Conservation (phyloP, 768 basidiomycete species). For the Suillus americanus region DNA sequence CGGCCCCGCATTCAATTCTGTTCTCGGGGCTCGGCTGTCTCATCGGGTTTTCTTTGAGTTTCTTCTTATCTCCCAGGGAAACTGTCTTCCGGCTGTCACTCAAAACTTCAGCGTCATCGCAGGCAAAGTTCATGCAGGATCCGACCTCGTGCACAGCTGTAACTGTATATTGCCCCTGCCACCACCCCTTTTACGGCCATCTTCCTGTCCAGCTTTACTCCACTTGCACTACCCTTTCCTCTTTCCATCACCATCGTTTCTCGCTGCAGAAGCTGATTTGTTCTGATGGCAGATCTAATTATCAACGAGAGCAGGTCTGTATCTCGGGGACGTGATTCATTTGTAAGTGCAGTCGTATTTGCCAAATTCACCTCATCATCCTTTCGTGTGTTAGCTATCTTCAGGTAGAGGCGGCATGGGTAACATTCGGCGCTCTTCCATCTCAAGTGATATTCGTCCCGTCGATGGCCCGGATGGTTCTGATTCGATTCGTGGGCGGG, state of each 20-base stretch:
- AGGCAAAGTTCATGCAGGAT: slow-evolving; percentile 1
- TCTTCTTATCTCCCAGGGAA: slow-evolving; percentile 4
- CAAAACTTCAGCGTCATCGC: neutral
- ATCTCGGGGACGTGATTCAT: slow-evolving; percentile 60
- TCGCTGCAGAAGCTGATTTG: neutral
- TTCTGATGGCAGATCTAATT: slow-evolving; percentile 25
- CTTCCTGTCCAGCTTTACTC: neutral
- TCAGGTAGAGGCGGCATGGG: slow-evolving; percentile 70
- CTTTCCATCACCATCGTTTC: neutral
- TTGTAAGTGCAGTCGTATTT: slow-evolving; percentile 39
- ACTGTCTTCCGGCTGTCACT: neutral
- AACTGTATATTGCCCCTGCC: neutral
- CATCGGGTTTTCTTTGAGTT: neutral
- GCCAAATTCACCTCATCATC: slow-evolving; percentile 3
- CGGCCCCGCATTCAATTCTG: neutral
- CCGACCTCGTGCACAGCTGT: slow-evolving; percentile 7
- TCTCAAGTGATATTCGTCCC: slow-evolving; percentile 44
- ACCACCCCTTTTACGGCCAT: neutral
- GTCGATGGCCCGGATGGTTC: slow-evolving; percentile 53
- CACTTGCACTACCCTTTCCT: neutral
- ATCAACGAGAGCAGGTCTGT: slow-evolving; percentile 42
- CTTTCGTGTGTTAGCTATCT: slow-evolving; percentile 38
- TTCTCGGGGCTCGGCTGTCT: neutral
- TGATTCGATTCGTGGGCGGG: slow-evolving; percentile 58
- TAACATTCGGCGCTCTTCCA: slow-evolving; percentile 57